These are phyloP conservation scores for Hirschioporus abietinus DNA, from an alignment of 768 basidiomycete species.

Conservation along the genomic window DNA sequence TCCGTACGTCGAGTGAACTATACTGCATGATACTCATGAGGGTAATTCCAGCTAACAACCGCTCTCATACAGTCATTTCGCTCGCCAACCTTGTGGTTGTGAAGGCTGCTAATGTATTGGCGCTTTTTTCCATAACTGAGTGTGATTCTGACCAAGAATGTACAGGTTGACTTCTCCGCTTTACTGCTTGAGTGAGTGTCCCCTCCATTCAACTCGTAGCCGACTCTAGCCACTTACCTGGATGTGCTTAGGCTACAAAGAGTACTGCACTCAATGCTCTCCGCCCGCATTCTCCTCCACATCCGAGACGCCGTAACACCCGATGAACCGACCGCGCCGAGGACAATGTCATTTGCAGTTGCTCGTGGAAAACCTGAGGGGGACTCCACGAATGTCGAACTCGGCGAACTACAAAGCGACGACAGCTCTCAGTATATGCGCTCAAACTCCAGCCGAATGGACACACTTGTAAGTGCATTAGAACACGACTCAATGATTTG, in stretches of 20 bases:
- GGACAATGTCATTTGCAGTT: background rate
- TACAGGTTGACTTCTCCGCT: constrained; percentile 8
- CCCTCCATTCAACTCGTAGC: background rate
- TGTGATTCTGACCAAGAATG: background rate
- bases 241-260: constrained; percentile 10
- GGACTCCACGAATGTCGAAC: background rate
- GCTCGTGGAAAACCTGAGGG: background rate
- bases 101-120: constrained; percentile 6
- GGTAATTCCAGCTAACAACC: background rate
- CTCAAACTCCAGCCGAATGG: background rate
- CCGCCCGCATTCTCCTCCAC: constrained; percentile 13
- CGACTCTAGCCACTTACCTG: background rate
- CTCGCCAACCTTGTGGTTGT: constrained; percentile 11
- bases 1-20: constrained; percentile 6
- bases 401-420: background rate
- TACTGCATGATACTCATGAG: background rate
- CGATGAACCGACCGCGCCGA: background rate
- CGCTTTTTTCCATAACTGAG: background rate
- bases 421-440: background rate
- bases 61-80: constrained; percentile 9
- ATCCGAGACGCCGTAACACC: constrained; percentile 10
- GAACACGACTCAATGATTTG: background rate
- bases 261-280: constrained; percentile 10
- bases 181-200: constrained; percentile 10
- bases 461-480: background rate